A percentile compares a stretch with the other conserved stretches of the same genome.
Conservation (phyloP, 441 rosid species). For the Adansonia rubrostipa region DNA sequence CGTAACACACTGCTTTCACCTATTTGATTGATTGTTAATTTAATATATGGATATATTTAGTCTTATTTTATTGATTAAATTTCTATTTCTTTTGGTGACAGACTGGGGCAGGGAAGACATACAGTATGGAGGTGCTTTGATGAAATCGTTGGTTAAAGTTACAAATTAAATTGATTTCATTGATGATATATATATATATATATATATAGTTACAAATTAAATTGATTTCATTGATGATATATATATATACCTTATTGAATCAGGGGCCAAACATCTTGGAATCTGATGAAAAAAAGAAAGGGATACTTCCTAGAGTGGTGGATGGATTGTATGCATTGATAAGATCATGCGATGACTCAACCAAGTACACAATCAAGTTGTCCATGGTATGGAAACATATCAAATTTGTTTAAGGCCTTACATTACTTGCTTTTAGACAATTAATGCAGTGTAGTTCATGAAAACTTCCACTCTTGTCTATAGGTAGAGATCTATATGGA, state of each 20-base stretch:
- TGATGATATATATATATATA: no score
- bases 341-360: slow-evolving; percentile 39
- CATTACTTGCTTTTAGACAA: background rate
- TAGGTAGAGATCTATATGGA: slow-evolving; percentile 96
- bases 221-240: background rate
- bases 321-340: slow-evolving; percentile 50
- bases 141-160: slow-evolving; percentile 12
- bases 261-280: slow-evolving; percentile 72
- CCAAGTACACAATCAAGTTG: slow-evolving; percentile 53
- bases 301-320: slow-evolving; percentile 53
- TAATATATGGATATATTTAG: slow-evolving; percentile 22
- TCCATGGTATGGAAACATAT: slow-evolving; percentile 53
- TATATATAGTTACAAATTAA: background rate
- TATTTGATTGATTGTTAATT: background rate
- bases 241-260: slow-evolving; percentile 23
- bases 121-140: slow-evolving; percentile 73
- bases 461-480: slow-evolving; percentile 25
- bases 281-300: slow-evolving; percentile 61
- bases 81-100: slow-evolving; percentile 38
- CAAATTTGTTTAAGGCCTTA: background rate
- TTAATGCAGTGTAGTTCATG: slow-evolving; percentile 12
- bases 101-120: slow-evolving; percentile 99
- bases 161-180: background rate
- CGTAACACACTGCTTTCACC: background rate
- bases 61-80: slow-evolving; percentile 35